Conservation (phyloP, 2,329 filamentous ascomycete species). For the Scedosporium apiospermum region DNA sequence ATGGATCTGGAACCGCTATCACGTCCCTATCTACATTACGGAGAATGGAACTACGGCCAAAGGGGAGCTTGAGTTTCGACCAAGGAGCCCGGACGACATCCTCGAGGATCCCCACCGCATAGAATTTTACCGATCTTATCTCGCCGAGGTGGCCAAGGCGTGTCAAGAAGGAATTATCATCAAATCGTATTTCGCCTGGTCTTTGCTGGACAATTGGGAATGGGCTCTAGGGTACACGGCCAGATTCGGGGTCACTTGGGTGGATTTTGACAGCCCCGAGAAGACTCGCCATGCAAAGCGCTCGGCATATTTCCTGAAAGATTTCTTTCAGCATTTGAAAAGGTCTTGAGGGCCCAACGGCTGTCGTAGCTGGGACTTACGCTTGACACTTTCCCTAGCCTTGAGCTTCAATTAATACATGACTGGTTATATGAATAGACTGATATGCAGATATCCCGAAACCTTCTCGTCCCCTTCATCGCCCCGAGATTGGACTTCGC, state of each 20-base stretch:
- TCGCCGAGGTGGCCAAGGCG: conserved; percentile 26
- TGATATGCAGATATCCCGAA: too few species aligned
- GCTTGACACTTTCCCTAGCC: too few species aligned
- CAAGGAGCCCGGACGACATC: conserved; percentile 19
- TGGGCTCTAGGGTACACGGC: conserved; percentile 31
- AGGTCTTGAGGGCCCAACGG: not conserved
- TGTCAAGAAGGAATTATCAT: conserved; percentile 26
- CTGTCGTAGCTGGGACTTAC: too few species aligned
- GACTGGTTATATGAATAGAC: too few species aligned
- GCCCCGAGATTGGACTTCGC: too few species aligned
- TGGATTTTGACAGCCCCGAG: conserved; percentile 25
- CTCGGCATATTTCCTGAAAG: conserved; percentile 17
- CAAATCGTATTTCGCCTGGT: conserved; percentile 31
- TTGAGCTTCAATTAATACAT: too few species aligned
- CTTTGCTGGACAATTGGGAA: conserved; percentile 33
- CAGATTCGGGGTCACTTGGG: conserved; percentile 29
- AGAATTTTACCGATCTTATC: conserved; percentile 27
- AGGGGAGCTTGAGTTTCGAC: conserved; percentile 23
- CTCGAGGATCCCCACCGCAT: conserved; percentile 27
- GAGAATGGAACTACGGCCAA: conserved; percentile 31
- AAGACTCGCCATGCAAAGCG: conserved; percentile 17
- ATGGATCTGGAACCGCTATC: conserved; percentile 30
- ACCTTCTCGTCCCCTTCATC: too few species aligned
- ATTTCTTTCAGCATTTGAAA: not conserved
- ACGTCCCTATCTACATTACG: conserved; percentile 30